Evolutionary conservation across 225 moss, liverwort and hornwort species (phyloP).

Genomic region (Sphagnum tenellum): DNA sequence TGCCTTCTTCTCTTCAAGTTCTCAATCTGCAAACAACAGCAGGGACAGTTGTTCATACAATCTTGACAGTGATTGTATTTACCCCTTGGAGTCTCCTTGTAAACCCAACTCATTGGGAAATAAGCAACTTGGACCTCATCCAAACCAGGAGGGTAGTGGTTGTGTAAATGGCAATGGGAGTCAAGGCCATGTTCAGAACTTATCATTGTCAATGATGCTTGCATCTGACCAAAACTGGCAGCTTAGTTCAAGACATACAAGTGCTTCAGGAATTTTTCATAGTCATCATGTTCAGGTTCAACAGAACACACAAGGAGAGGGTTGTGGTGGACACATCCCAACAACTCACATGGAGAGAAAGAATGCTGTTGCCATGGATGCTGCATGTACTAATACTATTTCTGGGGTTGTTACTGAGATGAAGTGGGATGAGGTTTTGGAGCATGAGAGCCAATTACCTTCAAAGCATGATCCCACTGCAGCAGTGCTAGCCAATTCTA

Average conservation of each 20-base stretch:
- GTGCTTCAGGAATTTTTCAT: background rate
- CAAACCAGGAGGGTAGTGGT: conserved; percentile 14
- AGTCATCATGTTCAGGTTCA: too few relatives aligned
- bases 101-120: conserved; percentile 5
- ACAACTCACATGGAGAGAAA: too few relatives aligned
- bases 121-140: conserved; percentile 5
- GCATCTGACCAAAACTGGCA: conserved; percentile 57
- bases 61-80: conserved; percentile 13
- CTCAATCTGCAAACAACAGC: too few relatives aligned
- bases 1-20: too few relatives aligned
- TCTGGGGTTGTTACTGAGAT: conserved; percentile 6
- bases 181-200: conserved; percentile 11
- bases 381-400: background rate
- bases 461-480: conserved; percentile 1
- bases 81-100: background rate
- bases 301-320: too few relatives aligned
- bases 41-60: background rate
- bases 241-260: conserved; percentile 33
- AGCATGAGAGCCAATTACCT: conserved; percentile 2
- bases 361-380: too few relatives aligned
- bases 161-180: conserved; percentile 5
- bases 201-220: conserved; percentile 16
- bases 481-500: conserved; percentile 1
- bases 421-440: conserved; percentile 4
- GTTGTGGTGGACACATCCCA: too few relatives aligned